Evolutionary conservation across 2,329 filamentous ascomycete genomes (phyloP).

Genomic region (Falciphora oryzae): DNA sequence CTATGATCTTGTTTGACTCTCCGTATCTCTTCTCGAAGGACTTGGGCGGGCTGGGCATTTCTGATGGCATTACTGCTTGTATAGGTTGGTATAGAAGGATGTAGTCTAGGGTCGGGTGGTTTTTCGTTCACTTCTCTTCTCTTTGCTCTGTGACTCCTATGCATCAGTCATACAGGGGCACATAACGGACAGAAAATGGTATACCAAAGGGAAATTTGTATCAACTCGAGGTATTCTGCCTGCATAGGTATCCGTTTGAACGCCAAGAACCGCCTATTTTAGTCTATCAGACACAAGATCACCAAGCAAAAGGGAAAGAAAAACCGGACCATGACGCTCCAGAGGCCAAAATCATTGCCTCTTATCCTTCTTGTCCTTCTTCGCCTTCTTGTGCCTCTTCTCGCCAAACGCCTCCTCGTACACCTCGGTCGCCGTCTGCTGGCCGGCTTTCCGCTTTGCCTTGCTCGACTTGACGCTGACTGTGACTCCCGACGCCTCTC

Average conservation of each 20-base stretch:
- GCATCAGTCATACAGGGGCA: too few relatives aligned
- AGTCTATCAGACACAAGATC: background rate
- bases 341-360: slow-evolving; percentile 12
- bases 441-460: slow-evolving; percentile 65
- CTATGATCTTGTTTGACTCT: background rate
- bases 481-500: slow-evolving; percentile 48
- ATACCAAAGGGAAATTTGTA: background rate
- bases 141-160: background rate
- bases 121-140: background rate
- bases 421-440: slow-evolving; percentile 50
- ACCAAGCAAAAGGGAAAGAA: background rate
- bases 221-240: background rate
- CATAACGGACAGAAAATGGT: background rate
- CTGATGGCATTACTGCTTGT: background rate
- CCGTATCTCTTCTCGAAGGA: background rate
- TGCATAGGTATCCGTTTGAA: background rate
- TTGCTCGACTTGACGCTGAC: slow-evolving; percentile 81
- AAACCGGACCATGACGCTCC: background rate
- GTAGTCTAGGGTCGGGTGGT: background rate
- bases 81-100: background rate
- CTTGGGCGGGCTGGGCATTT: background rate
- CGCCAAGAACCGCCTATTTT: background rate
- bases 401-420: slow-evolving; percentile 55
- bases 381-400: slow-evolving; percentile 46
- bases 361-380: slow-evolving; percentile 42